Evolutionary conservation across 306 rosid genomes (phyloP).

Genomic region (Pueraria montana): DNA sequence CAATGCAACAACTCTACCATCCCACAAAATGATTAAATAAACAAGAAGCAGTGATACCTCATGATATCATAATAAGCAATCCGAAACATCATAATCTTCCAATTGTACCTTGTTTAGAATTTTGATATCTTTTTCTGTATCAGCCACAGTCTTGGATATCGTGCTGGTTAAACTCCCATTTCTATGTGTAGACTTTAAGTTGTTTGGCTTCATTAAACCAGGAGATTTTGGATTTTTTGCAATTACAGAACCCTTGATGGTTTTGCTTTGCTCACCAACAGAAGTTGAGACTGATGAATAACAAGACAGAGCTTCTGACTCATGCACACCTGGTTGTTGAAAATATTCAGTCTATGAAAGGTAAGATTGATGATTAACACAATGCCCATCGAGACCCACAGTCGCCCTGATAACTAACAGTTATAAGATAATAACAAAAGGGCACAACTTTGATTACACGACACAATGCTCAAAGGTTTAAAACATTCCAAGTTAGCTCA

Average conservation of each 20-base stretch:
- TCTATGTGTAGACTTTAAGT: conserved; percentile 43
- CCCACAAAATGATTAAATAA: conserved; percentile 40
- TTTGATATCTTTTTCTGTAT: conserved; percentile 45
- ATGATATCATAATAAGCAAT: conserved; percentile 17
- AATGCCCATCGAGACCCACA: conserved; percentile 54
- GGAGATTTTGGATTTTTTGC: conserved; percentile 48
- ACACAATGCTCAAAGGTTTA: conserved; percentile 1
- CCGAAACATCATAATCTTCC: conserved; percentile 33
- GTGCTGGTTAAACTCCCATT: conserved; percentile 51
- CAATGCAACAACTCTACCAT: conserved; percentile 31
- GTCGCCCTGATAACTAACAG: conserved; percentile 52
- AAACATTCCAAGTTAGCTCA: conserved; percentile 20
- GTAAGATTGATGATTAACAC: conserved; percentile 59
- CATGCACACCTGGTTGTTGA: conserved; percentile 60
- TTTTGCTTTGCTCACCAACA: conserved; percentile 53
- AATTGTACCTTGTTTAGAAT: conserved; percentile 62
- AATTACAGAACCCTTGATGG: conserved; percentile 46
- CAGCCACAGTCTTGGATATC: conserved; percentile 49
- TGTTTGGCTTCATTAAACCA: conserved; percentile 54
- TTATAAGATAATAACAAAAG: conserved; percentile 34
- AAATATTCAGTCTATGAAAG: conserved; percentile 59
- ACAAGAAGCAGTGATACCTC: conserved; percentile 8
- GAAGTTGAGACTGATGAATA: conserved; percentile 55
- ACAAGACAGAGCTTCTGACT: conserved; percentile 64
- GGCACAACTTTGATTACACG: background rate